These are phyloP conservation scores for Chaetothyriales sp. DNA, from an alignment of 2,329 filamentous ascomycete species.

Conservation along the genomic window DNA sequence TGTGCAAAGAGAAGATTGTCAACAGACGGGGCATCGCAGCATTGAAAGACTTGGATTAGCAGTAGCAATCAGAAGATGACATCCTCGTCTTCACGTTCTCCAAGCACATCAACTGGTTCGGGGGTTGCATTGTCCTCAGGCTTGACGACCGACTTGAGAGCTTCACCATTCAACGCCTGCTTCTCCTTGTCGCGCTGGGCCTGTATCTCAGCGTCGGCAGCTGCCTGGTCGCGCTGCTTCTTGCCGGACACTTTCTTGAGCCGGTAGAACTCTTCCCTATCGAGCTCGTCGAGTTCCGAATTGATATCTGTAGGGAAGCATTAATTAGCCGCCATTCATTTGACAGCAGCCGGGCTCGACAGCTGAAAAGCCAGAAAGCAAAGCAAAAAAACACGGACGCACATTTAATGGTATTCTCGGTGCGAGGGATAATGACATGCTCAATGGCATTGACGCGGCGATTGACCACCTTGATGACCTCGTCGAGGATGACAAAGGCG, in stretches of 20 bases:
- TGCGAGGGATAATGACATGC: conserved; percentile 80
- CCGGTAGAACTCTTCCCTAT: conserved; percentile 94
- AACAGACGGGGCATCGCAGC: too few species aligned
- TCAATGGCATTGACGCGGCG: conserved; percentile 89
- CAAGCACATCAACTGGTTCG: conserved; percentile 51
- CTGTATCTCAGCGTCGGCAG: conserved; percentile 55
- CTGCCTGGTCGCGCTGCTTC: conserved; percentile 64
- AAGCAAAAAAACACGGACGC: conserved; percentile 20
- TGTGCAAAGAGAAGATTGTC: background rate
- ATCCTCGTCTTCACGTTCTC: conserved; percentile 65
- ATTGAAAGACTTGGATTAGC: too few species aligned
- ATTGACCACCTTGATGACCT: conserved; percentile 99
- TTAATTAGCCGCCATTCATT: conserved; percentile 8
- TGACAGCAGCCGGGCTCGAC: background rate
- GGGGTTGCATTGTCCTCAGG: conserved; percentile 18
- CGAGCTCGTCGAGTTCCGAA: conserved; percentile 91
- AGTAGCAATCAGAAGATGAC: conserved; percentile 56
- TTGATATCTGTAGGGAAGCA: conserved; percentile 58
- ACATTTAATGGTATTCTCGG: conserved; percentile 99
- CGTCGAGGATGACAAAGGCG: conserved; percentile 92
- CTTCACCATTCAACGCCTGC: conserved; percentile 5
- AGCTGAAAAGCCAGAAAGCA: background rate
- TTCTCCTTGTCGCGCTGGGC: conserved; percentile 31
- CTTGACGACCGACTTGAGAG: too few species aligned
- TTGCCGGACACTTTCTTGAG: conserved; percentile 88